These are phyloP conservation scores for Musa troglodytarum DNA, from an alignment of 176 grass and related monocot species.

Conservation along the genomic window DNA sequence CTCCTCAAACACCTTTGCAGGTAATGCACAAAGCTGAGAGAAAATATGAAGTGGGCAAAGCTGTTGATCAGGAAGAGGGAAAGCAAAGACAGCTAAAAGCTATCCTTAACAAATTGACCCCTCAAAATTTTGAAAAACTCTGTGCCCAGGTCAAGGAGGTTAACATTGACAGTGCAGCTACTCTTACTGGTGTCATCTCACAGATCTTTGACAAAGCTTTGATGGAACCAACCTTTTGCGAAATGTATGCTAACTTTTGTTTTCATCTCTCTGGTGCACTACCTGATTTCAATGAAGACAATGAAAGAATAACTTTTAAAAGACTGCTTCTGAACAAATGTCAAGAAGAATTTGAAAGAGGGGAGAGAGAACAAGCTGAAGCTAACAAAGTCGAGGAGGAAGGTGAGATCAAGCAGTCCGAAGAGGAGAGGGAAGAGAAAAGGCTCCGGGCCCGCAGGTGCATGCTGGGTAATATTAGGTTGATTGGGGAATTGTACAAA, in stretches of 20 bases:
- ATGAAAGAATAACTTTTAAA: conserved; percentile 89
- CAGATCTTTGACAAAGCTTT: conserved; percentile 99
- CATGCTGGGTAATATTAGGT: conserved; percentile 93
- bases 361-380: conserved; percentile 87
- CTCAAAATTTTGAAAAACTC: conserved; percentile 97
- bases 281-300: conserved; percentile 69
- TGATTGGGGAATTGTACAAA: conserved; percentile 99
- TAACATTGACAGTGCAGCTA: conserved; percentile 63
- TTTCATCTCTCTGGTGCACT: conserved; percentile 44
- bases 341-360: conserved; percentile 97
- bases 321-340: conserved; percentile 89
- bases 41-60: conserved; percentile 61
- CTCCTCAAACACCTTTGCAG: conserved; percentile 60
- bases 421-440: conserved; percentile 75
- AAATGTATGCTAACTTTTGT: conserved; percentile 97
- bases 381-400: conserved; percentile 88
- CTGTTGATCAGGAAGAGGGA: conserved; percentile 59
- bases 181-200: conserved; percentile 74
- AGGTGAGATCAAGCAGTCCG: conserved; percentile 72
- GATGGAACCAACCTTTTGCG: conserved; percentile 92
- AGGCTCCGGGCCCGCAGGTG: conserved; percentile 57
- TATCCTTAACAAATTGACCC: conserved; percentile 91
- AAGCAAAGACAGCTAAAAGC: conserved; percentile 77
- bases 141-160: conserved; percentile 74
- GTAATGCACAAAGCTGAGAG: conserved; percentile 80